Conservation (phyloP, 208 protist genomes). For the Acanthamoeba castellanii region DNA sequence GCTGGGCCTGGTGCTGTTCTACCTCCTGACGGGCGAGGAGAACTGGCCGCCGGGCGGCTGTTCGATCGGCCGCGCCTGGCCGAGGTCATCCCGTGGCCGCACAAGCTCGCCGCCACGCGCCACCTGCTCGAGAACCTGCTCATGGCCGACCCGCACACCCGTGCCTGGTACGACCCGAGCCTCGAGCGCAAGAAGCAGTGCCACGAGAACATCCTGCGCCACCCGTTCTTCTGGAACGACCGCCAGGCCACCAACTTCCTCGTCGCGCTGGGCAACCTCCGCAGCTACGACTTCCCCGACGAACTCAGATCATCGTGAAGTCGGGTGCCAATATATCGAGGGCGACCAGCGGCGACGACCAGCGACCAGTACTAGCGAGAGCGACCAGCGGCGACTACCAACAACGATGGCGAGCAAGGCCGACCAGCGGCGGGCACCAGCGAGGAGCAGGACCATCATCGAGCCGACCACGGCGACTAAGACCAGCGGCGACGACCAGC, state of each 20-base stretch:
- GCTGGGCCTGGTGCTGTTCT: slow-evolving; percentile 10
- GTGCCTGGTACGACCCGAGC: slow-evolving; percentile 27
- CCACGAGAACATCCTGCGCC: slow-evolving; percentile 47
- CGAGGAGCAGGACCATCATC: no score
- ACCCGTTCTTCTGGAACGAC: slow-evolving; percentile 53
- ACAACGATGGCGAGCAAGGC: no score
- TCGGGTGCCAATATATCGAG: no score
- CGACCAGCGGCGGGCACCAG: no score
- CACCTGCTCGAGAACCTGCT: slow-evolving; percentile 35
- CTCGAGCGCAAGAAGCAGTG: neutral
- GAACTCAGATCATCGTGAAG: no score
- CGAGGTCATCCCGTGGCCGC: neutral
- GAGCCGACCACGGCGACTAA: no score
- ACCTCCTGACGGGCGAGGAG: slow-evolving; percentile 5
- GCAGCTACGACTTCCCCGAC: neutral
- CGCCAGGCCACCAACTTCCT: slow-evolving; percentile 44
- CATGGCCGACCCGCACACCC: neutral
- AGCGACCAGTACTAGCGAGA: no score
- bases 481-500: no score
- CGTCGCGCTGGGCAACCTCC: slow-evolving; percentile 17
- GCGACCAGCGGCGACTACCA: no score
- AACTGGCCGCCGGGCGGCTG: neutral
- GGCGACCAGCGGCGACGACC: no score
- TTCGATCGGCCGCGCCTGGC: neutral
- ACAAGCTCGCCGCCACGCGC: neutral